Evolutionary conservation across 2,329 filamentous ascomycete genomes (phyloP), one percentile per base, ranked within the genome.

Genomic region (Purpureocillium takamizusanense): DNA sequence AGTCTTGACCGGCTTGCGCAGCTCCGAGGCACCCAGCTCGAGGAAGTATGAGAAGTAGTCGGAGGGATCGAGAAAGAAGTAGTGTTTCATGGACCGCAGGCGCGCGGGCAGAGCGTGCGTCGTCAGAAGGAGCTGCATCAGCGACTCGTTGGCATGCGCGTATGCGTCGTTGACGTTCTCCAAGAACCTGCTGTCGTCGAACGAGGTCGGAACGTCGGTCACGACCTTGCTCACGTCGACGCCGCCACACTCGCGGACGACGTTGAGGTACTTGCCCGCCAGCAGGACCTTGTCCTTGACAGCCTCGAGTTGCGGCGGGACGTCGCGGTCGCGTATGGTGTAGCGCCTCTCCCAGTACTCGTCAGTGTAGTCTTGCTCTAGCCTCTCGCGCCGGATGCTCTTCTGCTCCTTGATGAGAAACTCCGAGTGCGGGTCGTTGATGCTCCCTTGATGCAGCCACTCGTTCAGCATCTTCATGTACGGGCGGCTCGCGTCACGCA

Each of bases 391-490:
- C 42, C 83, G 83, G 51, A 98, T 95, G 53, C 89, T 95, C 61
- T 90, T 94, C 51, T 95, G 87, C 59, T 97, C 92, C 55, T 94
- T 94, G 54, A 98, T 81, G 38, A 98, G 66, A 50, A 98, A 98
- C 59, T 98, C 92, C 1, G 81, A 77, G 57, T 97, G 90, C 1
- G 89, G 87, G 57, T 98, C 92, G 53, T 84, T 86, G 59, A 98
- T 97, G 35, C 83, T 87, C 30, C 92, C 92, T 54, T 94, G 90
- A 55, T 98, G 92, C 13, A 98, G 69, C 92, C 92, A 98, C 59
- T 97, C 90, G 53, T 98, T 98, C 43, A 98, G 67, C 92, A 98
- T 98, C 31, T 76, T 75, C 89, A 97, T 95, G 57, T 98, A 98
- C 0, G 92, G 92, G 39, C 83, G 78, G 52, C 89, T 95, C 1